Evolutionary conservation across 2,329 filamentous ascomycete species (phyloP).

Genomic region (Beauveria rudraprayagi): DNA sequence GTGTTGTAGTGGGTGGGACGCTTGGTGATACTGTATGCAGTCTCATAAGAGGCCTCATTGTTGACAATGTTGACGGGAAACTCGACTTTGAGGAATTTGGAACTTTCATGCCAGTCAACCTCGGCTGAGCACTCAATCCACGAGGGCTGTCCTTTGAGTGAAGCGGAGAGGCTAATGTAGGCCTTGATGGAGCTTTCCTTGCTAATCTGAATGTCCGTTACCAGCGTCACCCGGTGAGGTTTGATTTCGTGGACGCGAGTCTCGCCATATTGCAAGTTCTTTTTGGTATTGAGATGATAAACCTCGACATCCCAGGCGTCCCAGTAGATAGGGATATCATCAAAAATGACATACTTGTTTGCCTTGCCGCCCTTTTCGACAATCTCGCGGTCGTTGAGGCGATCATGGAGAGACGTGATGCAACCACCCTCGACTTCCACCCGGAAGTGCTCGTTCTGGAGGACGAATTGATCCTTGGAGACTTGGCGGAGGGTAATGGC

Average conservation of each 20-base stretch:
- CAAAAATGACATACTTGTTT: constrained; percentile 89
- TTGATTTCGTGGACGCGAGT: constrained; percentile 65
- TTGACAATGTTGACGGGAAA: constrained; percentile 90
- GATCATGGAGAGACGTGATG: constrained; percentile 80
- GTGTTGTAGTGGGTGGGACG: constrained; percentile 98
- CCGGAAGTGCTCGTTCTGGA: constrained; percentile 70
- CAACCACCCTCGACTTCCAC: constrained; percentile 66
- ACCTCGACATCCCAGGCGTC: constrained; percentile 98
- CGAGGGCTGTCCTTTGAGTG: constrained; percentile 49
- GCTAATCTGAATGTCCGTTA: constrained; percentile 81
- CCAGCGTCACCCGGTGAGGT: constrained; percentile 69
- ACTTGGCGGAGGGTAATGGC: constrained; percentile 45
- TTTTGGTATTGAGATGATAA: constrained; percentile 80
- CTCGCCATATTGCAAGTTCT: constrained; percentile 61
- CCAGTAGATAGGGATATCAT: constrained; percentile 96
- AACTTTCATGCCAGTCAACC: constrained; percentile 94
- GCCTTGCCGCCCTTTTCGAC: constrained; percentile 67
- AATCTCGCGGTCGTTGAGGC: constrained; percentile 64
- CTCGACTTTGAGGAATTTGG: constrained; percentile 98
- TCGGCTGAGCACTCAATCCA: constrained; percentile 73
- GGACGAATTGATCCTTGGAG: constrained; percentile 58
- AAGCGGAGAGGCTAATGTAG: constrained; percentile 70
- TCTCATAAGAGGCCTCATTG: constrained; percentile 91
- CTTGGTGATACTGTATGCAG: constrained; percentile 80
- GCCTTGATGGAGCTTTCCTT: constrained; percentile 79